Base-by-base conservation (phyloP, 768 basidiomycete genomes). In the Melanogaster broomeanus region DNA sequence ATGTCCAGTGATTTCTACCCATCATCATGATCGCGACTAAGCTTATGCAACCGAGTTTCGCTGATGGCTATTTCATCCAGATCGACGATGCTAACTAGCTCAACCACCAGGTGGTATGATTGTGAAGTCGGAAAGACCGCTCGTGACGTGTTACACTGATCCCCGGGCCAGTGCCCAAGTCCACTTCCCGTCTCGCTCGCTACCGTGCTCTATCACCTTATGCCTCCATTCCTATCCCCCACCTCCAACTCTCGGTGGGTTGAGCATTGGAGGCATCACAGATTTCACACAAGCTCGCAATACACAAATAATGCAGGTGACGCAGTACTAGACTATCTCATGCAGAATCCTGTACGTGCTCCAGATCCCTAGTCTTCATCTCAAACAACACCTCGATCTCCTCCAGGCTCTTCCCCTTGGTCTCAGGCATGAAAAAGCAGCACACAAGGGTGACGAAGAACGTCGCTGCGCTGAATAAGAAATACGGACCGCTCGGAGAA, bases 201-300 rank as follows among this genome's bases (percentile, higher is more conserved):
- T 70, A 76, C 58, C 72, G 76, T 18, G 56, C 56, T 19, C 63
- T 79, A 27, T 71, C 74, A 0, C 71, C 74, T 2, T 49, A 60
- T 25, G 75, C 77, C 1, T 76, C 77, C 11, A 57, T 80, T 11
- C 73, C 72, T 33, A 79, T 80, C 28, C 79, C 79, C 0, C 77
- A 79, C 0, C 56, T 80, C 25, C 67, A 69, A 27, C n/a, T n/a
- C 73, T 81, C 33, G 79, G 79, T 9, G 79, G 67, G 0, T 72
- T 76, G 74, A 77, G 69, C 61, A 72, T 79, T 28, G 77, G 78
- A 7, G 72, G 76, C 49, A 28, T 37, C 18, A 18, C 35, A 37
- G 6, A 37, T 37, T 37, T 27, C 25, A 27, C 25, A 27, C 4
- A 27, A 27, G 25, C 19, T 22, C 6, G 21, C 18, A 41, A 4